These are phyloP conservation scores for Cystofilobasidium capitatum DNA, from an alignment of 768 basidiomycete genomes.

Conservation along the genomic window DNA sequence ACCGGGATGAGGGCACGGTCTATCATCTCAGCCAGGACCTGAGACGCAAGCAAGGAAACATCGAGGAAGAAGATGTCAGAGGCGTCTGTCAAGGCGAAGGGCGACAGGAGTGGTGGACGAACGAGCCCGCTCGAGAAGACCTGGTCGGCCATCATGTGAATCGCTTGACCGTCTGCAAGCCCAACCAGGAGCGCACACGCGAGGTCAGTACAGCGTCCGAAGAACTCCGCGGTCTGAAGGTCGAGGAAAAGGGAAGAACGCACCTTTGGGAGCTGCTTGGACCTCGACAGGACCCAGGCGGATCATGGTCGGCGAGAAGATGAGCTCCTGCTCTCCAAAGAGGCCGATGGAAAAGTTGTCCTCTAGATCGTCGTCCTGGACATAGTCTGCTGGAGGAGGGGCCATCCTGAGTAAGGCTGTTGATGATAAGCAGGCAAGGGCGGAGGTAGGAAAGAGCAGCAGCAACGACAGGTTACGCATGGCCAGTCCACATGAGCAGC, in stretches of 20 bases:
- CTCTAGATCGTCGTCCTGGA: constrained; percentile 2
- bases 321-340: not conserved
- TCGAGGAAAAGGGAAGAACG: not conserved
- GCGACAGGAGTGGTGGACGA: not conserved
- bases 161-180: not conserved
- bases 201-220: not conserved
- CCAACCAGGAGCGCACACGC: not conserved
- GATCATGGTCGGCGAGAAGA: constrained; percentile 5
- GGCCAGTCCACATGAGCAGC: no score
- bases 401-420: no score
- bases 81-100: not conserved
- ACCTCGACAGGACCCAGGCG: not conserved
- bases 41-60: not conserved
- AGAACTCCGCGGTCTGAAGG: not conserved
- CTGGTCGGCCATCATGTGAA: constrained; percentile 8
- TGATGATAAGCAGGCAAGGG: no score
- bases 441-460: no score
- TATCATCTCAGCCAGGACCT: constrained; percentile 19
- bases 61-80: no score
- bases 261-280: not conserved
- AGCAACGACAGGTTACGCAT: no score
- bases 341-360: constrained; percentile 6
- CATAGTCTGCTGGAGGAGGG: no score
- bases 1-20: constrained; percentile 1
- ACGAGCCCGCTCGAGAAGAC: constrained; percentile 4